Evolutionary conservation across 305 asterid species (phyloP).

Genomic region (Ruellia speciosa): DNA sequence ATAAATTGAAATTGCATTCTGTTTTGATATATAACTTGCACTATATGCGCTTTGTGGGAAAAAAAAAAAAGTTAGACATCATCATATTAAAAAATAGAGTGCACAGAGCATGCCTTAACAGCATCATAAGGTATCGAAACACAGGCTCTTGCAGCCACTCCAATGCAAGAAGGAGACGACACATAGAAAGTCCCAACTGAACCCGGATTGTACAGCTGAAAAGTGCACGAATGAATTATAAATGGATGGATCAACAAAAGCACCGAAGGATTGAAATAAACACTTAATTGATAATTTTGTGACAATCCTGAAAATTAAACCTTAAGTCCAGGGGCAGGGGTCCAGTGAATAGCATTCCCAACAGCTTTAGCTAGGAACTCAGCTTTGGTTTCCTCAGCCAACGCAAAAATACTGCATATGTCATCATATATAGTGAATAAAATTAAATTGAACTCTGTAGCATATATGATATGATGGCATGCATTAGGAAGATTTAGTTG

Average conservation of each 20-base stretch:
- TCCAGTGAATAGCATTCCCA: conserved; percentile 40
- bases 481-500: too few species aligned
- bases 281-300: conserved; percentile 11
- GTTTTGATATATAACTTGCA: not conserved
- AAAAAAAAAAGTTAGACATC: not conserved
- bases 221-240: conserved; percentile 14
- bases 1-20: not conserved
- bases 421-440: too few species aligned
- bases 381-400: conserved; percentile 34
- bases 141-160: conserved; percentile 45
- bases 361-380: conserved; percentile 39
- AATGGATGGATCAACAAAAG: conserved; percentile 18
- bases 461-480: too few species aligned
- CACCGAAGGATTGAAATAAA: conserved; percentile 8
- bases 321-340: conserved; percentile 30
- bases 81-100: conserved; percentile 2
- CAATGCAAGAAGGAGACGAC: conserved; percentile 33
- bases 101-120: conserved; percentile 20
- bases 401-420: conserved; percentile 26
- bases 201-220: conserved; percentile 28
- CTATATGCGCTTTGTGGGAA: not conserved
- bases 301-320: conserved; percentile 16
- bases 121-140: conserved; percentile 30
- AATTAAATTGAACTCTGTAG: too few species aligned
- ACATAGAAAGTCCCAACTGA: conserved; percentile 23